Percentiles rank a stretch among this genome's conserved stretches.
These are phyloP conservation scores for Aspergillus persii DNA, from an alignment of 2,329 filamentous ascomycete genomes.

Conservation along the genomic window DNA sequence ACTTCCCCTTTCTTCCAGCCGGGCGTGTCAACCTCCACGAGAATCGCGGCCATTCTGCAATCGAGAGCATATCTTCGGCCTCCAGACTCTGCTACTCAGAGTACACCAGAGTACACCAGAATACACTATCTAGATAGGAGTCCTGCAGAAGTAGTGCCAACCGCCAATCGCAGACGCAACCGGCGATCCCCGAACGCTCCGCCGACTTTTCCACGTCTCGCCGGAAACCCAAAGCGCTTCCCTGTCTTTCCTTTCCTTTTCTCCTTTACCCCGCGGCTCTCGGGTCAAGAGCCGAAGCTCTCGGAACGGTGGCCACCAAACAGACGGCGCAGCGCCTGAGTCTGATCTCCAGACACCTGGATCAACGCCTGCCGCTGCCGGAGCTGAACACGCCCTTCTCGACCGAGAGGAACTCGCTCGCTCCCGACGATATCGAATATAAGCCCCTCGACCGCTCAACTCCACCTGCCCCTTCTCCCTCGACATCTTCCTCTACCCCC, in stretches of 20 bases:
- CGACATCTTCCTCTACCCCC: conserved; percentile 8
- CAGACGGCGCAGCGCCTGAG: conserved; percentile 52
- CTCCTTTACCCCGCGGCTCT: conserved; percentile 26
- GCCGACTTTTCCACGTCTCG: conserved; percentile 10
- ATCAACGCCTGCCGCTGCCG: conserved; percentile 52
- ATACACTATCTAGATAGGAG: too few species aligned
- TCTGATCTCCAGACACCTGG: conserved; percentile 62
- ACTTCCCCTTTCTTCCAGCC: background rate
- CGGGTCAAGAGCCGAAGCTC: conserved; percentile 33
- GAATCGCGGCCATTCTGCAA: too few species aligned
- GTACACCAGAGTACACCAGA: too few species aligned
- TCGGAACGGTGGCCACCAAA: conserved; percentile 49
- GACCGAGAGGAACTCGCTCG: conserved; percentile 54
- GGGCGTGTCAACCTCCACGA: too few species aligned
- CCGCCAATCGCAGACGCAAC: conserved; percentile 5
- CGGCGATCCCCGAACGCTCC: conserved; percentile 24
- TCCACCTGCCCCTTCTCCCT: conserved; percentile 20
- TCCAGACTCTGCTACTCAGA: too few species aligned
- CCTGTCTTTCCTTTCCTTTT: conserved; percentile 6
- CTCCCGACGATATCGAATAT: conserved; percentile 55
- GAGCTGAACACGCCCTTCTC: conserved; percentile 64
- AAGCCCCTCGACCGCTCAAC: conserved; percentile 38
- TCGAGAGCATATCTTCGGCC: too few species aligned
- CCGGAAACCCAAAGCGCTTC: conserved; percentile 3
- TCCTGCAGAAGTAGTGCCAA: background rate